A percentile compares a stretch with the other conserved stretches of the same genome.
phyloP scores from a whole-genome alignment of 1,284 basidiomycete genomes.

The Cerrena zonata region DNA sequence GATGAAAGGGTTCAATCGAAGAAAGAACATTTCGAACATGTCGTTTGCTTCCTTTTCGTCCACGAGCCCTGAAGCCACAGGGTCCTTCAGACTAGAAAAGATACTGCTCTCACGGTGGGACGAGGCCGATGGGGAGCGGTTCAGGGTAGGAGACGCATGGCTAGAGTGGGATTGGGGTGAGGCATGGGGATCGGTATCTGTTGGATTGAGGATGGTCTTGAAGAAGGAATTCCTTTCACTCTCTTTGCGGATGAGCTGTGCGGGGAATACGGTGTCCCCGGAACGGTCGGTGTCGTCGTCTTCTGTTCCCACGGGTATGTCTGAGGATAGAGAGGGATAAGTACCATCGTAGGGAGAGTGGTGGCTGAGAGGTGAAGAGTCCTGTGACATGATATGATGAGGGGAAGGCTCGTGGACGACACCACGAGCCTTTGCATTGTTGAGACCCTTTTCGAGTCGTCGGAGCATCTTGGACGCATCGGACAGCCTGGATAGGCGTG shows the following conservation, averaged over 20 bases:
- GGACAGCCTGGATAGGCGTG: constrained; percentile 49
- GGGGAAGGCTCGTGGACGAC: constrained; percentile 31
- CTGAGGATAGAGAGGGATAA: constrained; percentile 29
- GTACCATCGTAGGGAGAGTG: constrained; percentile 32
- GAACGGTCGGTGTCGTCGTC: constrained; percentile 50
- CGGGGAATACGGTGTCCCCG: constrained; percentile 64
- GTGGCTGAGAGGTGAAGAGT: constrained; percentile 40
- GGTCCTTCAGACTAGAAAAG: constrained; percentile 46
- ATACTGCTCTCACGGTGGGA: constrained; percentile 18
- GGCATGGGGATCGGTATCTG: constrained; percentile 41
- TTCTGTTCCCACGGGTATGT: constrained; percentile 48
- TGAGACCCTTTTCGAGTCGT: constrained; percentile 75
- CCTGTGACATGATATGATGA: constrained; percentile 27
- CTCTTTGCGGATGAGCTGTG: constrained; percentile 63
- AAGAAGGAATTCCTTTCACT: constrained; percentile 66
- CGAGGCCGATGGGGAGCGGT: constrained; percentile 23
- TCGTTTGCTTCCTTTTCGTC: constrained; percentile 59
- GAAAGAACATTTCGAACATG: constrained; percentile 69
- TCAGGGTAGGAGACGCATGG: constrained; percentile 16
- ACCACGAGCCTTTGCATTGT: constrained; percentile 67
- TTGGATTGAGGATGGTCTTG: constrained; percentile 71
- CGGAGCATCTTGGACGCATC: constrained; percentile 83
- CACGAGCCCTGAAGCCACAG: constrained; percentile 62
- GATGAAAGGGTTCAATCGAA: constrained; percentile 78
- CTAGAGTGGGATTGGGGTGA: constrained; percentile 16